Conservation (phyloP, 768 basidiomycete genomes). For the Pholiota microspora region DNA sequence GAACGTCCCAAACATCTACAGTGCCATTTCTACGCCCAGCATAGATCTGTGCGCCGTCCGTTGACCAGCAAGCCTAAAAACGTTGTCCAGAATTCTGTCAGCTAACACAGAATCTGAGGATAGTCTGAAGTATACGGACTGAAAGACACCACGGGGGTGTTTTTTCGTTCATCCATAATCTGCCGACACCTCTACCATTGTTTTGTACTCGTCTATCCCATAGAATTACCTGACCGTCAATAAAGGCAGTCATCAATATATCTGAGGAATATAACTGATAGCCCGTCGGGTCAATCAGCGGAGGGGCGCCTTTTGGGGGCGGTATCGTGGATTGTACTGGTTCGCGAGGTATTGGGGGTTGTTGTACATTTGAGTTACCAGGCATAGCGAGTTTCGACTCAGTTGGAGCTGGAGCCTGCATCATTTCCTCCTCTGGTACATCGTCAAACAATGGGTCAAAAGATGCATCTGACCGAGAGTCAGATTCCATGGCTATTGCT, state of each 20-base stretch:
- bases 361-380: slow-evolving; percentile 15
- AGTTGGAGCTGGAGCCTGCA: slow-evolving; percentile 8
- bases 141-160: slow-evolving; percentile 96
- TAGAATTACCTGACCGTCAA: slow-evolving; percentile 89
- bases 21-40: slow-evolving; percentile 89
- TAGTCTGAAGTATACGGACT: slow-evolving; percentile 43
- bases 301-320: slow-evolving; percentile 74
- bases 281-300: slow-evolving; percentile 58
- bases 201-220: slow-evolving; percentile 82
- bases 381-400: slow-evolving; percentile 25
- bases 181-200: slow-evolving; percentile 70
- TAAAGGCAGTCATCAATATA: slow-evolving; percentile 81
- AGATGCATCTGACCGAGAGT: slow-evolving; percentile 75
- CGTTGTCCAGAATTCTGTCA: not conserved
- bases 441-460: slow-evolving; percentile 92
- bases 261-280: slow-evolving; percentile 76
- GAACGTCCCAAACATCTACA: slow-evolving; percentile 93
- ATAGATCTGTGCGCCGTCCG: slow-evolving; percentile 83
- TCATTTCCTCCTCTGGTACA: slow-evolving; percentile 30
- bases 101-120: not conserved
- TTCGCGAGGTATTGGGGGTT: slow-evolving; percentile 13
- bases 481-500: slow-evolving; percentile 35
- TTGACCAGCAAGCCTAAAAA: slow-evolving; percentile 89
- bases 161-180: slow-evolving; percentile 88
- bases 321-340: slow-evolving; percentile 32